A percentile compares a stretch with the other conserved stretches of the same genome.
Evolutionary conservation across 1,139 yeast genomes (phyloP).

Genomic region (Nakaseomyces uthaithaninus): DNA sequence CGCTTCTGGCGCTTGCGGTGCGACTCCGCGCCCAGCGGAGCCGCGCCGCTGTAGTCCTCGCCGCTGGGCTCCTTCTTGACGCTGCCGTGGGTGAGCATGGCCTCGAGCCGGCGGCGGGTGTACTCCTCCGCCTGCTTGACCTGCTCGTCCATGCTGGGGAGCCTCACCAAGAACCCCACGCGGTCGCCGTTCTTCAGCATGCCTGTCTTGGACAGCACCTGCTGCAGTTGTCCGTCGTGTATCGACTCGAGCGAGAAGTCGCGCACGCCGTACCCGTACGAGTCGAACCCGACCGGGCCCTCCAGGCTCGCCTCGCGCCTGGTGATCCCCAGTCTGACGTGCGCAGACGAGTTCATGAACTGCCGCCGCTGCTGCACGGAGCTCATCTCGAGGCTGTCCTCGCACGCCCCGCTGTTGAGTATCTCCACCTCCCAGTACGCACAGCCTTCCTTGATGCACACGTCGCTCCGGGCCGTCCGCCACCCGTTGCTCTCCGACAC

Average conservation of each 20-base stretch:
- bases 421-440: slow-evolving; percentile 61
- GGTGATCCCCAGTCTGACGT: slow-evolving; percentile 75
- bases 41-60: slow-evolving; percentile 11
- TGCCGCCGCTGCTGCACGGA: slow-evolving; percentile 18
- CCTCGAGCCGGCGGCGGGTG: slow-evolving; percentile 28
- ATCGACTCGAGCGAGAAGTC: slow-evolving; percentile 75
- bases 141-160: slow-evolving; percentile 51
- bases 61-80: background rate
- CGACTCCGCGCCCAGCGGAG: slow-evolving; percentile 11
- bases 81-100: slow-evolving; percentile 15
- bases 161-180: slow-evolving; percentile 66
- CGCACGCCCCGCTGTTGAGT: slow-evolving; percentile 23
- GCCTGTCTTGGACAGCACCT: slow-evolving; percentile 12
- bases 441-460: slow-evolving; percentile 67
- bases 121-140: slow-evolving; percentile 33
- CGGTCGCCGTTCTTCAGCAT: slow-evolving; percentile 67
- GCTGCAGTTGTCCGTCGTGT: slow-evolving; percentile 37
- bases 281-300: slow-evolving; percentile 94
- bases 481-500: slow-evolving; percentile 62
- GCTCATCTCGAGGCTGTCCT: slow-evolving; percentile 5
- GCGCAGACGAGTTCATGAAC: slow-evolving; percentile 33
- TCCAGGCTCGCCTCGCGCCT: slow-evolving; percentile 83
- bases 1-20: slow-evolving; percentile 16
- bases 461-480: slow-evolving; percentile 70
- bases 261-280: slow-evolving; percentile 84